Conservation (phyloP, 2,329 filamentous ascomycete genomes). For the Phyllosticta citrichinensis region DNA sequence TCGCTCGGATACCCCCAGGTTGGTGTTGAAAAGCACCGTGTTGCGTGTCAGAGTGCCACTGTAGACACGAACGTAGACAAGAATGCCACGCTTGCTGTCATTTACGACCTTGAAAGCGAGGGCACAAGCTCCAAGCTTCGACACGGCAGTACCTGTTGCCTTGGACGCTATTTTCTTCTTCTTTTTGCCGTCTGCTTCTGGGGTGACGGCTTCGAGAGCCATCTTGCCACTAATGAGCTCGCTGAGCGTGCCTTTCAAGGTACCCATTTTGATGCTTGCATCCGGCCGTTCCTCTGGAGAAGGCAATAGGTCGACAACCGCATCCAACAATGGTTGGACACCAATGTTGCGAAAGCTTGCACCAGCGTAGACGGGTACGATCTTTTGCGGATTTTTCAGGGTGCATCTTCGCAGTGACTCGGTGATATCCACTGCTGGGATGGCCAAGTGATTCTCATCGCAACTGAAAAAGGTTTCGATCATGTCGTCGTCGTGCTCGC, state of each 20-base stretch:
- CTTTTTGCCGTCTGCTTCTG: conserved; percentile 9
- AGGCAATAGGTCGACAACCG: conserved; percentile 77
- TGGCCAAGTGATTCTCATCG: conserved; percentile 59
- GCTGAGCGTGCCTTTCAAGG: conserved; percentile 44
- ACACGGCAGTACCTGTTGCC: conserved; percentile 26
- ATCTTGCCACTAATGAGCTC: conserved; percentile 31
- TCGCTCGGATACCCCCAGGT: conserved; percentile 66
- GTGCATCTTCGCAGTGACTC: conserved; percentile 66
- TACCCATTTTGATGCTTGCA: conserved; percentile 61
- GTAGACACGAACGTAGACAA: conserved; percentile 90
- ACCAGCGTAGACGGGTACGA: conserved; percentile 82
- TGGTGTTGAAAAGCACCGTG: conserved; percentile 75
- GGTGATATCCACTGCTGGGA: conserved; percentile 57
- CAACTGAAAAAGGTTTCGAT: conserved; percentile 75
- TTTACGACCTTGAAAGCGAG: conserved; percentile 89
- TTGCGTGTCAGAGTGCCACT: conserved; percentile 69
- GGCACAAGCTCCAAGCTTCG: conserved; percentile 59
- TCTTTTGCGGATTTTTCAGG: conserved; percentile 54
- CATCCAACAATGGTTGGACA: conserved; percentile 83
- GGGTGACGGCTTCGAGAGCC: conserved; percentile 10
- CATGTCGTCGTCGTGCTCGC: conserved; percentile 78
- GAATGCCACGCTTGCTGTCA: conserved; percentile 71
- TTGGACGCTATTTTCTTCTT: conserved; percentile 9
- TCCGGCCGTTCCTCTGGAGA: conserved; percentile 72
- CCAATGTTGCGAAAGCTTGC: conserved; percentile 92